These are phyloP conservation scores for Microcyclospora pomicola DNA, from an alignment of 2,329 filamentous ascomycete species.

Conservation along the genomic window DNA sequence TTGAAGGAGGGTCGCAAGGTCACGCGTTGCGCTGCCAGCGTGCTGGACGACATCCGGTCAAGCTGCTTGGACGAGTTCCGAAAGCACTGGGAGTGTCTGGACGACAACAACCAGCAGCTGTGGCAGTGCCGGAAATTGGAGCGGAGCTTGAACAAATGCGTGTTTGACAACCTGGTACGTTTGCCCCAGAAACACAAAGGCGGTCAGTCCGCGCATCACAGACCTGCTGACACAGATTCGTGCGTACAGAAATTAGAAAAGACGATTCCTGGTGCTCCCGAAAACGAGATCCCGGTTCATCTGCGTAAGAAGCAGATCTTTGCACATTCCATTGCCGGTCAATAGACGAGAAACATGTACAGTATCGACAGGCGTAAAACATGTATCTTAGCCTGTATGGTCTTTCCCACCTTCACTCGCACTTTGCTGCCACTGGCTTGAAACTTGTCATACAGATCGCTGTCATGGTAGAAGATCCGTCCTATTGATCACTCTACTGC, in stretches of 20 bases:
- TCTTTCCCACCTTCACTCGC: no score
- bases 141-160: slow-evolving; percentile 85
- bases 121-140: slow-evolving; percentile 88
- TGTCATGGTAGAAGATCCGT: no score
- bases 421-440: no score
- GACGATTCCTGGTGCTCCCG: slow-evolving; percentile 37
- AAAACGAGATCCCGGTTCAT: slow-evolving; percentile 36
- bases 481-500: no score
- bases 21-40: slow-evolving; percentile 87
- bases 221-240: neutral
- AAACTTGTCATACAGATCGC: no score
- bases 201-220: no score
- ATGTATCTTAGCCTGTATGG: neutral
- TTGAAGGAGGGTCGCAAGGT: slow-evolving; percentile 93
- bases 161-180: slow-evolving; percentile 86
- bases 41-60: slow-evolving; percentile 95
- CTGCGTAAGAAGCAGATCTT: slow-evolving; percentile 33
- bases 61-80: slow-evolving; percentile 85
- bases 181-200: no score
- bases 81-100: slow-evolving; percentile 86
- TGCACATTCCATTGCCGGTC: slow-evolving; percentile 15
- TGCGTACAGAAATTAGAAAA: slow-evolving; percentile 35
- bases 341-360: slow-evolving; percentile 8
- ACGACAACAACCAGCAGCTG: slow-evolving; percentile 94
- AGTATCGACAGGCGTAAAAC: slow-evolving; percentile 7